These are phyloP conservation scores for Colletotrichum neosansevieriae DNA, from an alignment of 2,329 filamentous ascomycete genomes.

Conservation along the genomic window DNA sequence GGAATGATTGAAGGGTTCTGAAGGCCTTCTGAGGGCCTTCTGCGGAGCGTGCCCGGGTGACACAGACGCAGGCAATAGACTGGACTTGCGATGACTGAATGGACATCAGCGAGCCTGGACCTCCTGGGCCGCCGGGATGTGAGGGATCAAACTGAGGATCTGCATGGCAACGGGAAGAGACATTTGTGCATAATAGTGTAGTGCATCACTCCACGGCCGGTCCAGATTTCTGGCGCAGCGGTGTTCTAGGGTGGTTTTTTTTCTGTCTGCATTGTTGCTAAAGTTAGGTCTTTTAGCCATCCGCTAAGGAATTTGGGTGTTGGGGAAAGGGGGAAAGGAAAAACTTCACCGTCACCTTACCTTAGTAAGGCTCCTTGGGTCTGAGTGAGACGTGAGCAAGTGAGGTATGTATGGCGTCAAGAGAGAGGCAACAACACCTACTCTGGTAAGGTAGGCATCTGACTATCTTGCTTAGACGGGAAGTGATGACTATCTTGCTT, in stretches of 20 bases:
- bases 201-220: conserved; percentile 21
- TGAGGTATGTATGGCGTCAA: conserved; percentile 1
- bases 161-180: conserved; percentile 1
- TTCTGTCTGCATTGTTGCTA: conserved; percentile 28
- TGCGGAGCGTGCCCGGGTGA: no score
- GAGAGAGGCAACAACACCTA: not conserved
- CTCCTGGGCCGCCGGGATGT: not conserved
- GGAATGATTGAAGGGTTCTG: conserved; percentile 7
- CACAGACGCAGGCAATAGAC: not conserved
- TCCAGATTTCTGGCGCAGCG: conserved; percentile 31
- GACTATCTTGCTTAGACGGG: conserved; percentile 3
- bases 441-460: no score
- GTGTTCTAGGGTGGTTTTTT: conserved; percentile 20
- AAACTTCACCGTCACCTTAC: not conserved
- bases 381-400: not conserved
- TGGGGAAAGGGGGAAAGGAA: conserved; percentile 5
- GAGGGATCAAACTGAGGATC: conserved; percentile 1
- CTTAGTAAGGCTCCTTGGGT: not conserved
- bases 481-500: no score
- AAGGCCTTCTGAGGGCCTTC: not conserved
- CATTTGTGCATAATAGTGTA: conserved; percentile 22
- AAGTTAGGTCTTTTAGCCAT: conserved; percentile 34
- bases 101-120: not conserved
- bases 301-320: conserved; percentile 21
- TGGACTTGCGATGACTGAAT: not conserved